These are phyloP conservation scores for Camellia lanceoleosa DNA, from an alignment of 148 eudicot species.

Conservation along the genomic window DNA sequence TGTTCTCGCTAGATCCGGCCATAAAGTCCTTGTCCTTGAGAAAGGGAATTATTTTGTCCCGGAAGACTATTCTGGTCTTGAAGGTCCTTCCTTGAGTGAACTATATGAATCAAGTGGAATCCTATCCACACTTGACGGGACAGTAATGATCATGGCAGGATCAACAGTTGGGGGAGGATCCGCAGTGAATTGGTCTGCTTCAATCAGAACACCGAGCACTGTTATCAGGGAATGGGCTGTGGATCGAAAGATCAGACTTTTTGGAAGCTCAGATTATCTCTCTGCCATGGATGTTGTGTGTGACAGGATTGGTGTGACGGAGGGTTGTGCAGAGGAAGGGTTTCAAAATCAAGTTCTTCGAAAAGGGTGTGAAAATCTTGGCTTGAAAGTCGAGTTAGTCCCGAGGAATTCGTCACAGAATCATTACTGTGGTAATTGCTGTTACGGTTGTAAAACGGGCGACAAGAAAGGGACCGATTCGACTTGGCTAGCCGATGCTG, in stretches of 20 bases:
- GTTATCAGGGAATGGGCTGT: slow-evolving; percentile 65
- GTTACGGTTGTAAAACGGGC: slow-evolving; percentile 72
- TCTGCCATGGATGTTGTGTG: slow-evolving; percentile 75
- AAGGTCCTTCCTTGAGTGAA: slow-evolving; percentile 65
- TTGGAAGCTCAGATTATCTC: slow-evolving; percentile 46
- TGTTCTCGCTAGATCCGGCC: slow-evolving; percentile 59
- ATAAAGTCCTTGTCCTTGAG: slow-evolving; percentile 67
- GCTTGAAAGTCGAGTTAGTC: slow-evolving; percentile 53
- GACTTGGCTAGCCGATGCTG: slow-evolving; percentile 85
- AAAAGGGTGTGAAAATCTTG: slow-evolving; percentile 75
- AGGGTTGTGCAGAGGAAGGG: slow-evolving; percentile 52
- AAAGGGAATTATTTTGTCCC: slow-evolving; percentile 67
- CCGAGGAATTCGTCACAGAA: slow-evolving; percentile 55
- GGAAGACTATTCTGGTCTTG: slow-evolving; percentile 65
- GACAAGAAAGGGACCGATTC: slow-evolving; percentile 80
- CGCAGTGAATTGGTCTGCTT: slow-evolving; percentile 84
- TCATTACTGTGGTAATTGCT: slow-evolving; percentile 85
- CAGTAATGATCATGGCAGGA: slow-evolving; percentile 62
- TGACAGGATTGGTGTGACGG: slow-evolving; percentile 64
- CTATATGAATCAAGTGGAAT: slow-evolving; percentile 59
- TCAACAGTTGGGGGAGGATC: slow-evolving; percentile 91
- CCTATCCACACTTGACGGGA: slow-evolving; percentile 51
- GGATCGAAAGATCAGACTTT: slow-evolving; percentile 43
- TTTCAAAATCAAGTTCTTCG: slow-evolving; percentile 66
- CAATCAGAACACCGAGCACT: slow-evolving; percentile 62